phyloP scores from a whole-genome alignment of 345 rosid genomes.

The Fremontodendron californicum region DNA sequence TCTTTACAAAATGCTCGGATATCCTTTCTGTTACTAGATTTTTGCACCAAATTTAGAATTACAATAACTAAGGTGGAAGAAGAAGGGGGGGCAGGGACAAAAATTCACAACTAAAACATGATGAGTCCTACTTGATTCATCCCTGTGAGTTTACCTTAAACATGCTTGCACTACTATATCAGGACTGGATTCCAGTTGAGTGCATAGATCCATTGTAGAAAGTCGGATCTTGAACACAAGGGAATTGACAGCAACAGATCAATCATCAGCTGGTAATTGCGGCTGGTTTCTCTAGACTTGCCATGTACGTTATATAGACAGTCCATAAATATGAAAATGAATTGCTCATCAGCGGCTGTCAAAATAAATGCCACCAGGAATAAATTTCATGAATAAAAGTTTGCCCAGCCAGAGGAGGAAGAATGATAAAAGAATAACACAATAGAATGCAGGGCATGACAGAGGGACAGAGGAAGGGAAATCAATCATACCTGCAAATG shows the following conservation, averaged over 20 bases:
- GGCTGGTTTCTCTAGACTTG: slow-evolving; percentile 54
- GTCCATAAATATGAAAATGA: slow-evolving; percentile 93
- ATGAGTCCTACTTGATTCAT: not conserved
- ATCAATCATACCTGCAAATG: slow-evolving; percentile 67
- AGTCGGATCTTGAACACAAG: not conserved
- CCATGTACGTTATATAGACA: slow-evolving; percentile 83
- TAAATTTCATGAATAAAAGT: not conserved
- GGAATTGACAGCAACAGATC: not conserved
- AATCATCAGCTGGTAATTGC: slow-evolving; percentile 32
- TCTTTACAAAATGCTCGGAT: not conserved
- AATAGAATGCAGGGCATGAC: not conserved
- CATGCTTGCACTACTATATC: not conserved
- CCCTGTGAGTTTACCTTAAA: not conserved
- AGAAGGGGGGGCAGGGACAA: not conserved
- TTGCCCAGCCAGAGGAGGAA: not conserved
- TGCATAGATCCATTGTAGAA: not conserved
- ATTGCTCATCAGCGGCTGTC: slow-evolving; percentile 89
- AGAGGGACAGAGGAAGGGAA: not conserved
- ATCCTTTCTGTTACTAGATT: not conserved
- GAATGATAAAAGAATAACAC: not conserved
- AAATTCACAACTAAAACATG: not conserved
- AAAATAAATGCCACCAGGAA: slow-evolving; percentile 9
- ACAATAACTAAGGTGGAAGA: not conserved
- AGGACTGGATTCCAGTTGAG: not conserved
- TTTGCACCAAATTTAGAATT: not conserved